Base-by-base conservation (phyloP, 352 stramenopile genomes). In the Pythium utonaiense region DNA sequence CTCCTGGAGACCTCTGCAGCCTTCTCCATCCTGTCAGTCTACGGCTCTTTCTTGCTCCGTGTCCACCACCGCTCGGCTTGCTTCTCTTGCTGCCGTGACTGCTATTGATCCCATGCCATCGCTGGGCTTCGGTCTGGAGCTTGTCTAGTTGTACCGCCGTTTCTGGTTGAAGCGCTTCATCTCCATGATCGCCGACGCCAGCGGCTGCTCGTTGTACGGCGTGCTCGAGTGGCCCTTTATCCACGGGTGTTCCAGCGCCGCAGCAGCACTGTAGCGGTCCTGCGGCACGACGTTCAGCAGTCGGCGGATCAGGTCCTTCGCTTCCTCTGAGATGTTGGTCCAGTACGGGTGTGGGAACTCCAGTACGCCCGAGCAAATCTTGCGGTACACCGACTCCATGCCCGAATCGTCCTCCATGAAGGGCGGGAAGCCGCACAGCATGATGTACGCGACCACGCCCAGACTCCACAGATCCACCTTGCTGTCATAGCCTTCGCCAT, bases 111-210 rank as follows among this genome's bases (percentile, higher is more conserved):
- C 16, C 22, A 30, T 22, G 16, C 31, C 19, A 16, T 24, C n/a
- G 51, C 22, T 44, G 1, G 31, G 48, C 48, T 8, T n/a, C 4
- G 19, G 12, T 31, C 14, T 19, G 40, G 40, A 24, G 40, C 1
- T 6, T 12, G n/a, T 42, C 45, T 81, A 95, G 63, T 84, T 93
- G 63, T 88, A 93, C 61, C 85, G 81, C 55, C 83, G 79, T 74
- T 95, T 95, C 60, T 93, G 83, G 70, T 95, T 93, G 69, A 95
- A 95, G 58, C 85, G 85, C 78, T 86, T 90, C 85, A 95, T 95
- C 69, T 95, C 85, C 61, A 89, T 58, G 60, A 93, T 88, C 58
- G 85, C 85, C 30, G 85, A 95, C 59, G 73, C 68, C 65, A 95
- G 78, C 67, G 83, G 83, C 71, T 91, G 65, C 54, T 93, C 82